phyloP scores from a whole-genome alignment of 257 asterid genomes.

The Rhazya stricta region DNA sequence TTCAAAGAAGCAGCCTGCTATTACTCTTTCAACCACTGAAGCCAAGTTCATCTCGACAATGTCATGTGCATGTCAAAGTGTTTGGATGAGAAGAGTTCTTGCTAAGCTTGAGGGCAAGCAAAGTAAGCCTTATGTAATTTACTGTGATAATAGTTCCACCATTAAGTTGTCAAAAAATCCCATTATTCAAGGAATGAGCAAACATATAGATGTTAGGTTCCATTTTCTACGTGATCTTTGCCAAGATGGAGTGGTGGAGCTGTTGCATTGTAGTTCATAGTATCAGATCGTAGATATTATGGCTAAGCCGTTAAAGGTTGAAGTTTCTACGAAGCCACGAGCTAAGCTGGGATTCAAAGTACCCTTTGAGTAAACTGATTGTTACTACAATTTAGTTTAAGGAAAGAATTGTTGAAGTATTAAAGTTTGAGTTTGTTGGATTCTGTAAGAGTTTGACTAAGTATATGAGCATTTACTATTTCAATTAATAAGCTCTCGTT shows the following conservation, averaged over 20 bases:
- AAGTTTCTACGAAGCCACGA: not conserved
- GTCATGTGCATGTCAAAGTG: not conserved
- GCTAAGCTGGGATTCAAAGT: not conserved
- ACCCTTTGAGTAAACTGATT: too few species aligned
- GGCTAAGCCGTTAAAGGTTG: not conserved
- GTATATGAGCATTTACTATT: too few species aligned
- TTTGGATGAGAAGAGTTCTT: conserved; percentile 3
- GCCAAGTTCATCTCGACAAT: not conserved
- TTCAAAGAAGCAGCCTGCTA: not conserved
- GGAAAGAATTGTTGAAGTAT: too few species aligned
- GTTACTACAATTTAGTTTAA: not conserved
- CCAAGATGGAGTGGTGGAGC: not conserved
- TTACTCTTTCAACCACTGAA: conserved; percentile 4
- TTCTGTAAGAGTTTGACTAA: too few species aligned
- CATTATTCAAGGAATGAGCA: not conserved
- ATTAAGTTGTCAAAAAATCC: conserved; percentile 1
- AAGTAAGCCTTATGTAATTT: not conserved
- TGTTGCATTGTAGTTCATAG: not conserved
- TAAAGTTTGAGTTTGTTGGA: too few species aligned
- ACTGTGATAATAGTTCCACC: conserved; percentile 3
- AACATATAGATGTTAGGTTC: too few species aligned
- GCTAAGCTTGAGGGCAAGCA: not conserved
- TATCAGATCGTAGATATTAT: not conserved
- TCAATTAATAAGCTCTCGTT: too few species aligned
- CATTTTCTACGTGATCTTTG: not conserved